Evolutionary conservation across 306 rosid species (phyloP).

Genomic region (Dalbergia cochinchinensis): DNA sequence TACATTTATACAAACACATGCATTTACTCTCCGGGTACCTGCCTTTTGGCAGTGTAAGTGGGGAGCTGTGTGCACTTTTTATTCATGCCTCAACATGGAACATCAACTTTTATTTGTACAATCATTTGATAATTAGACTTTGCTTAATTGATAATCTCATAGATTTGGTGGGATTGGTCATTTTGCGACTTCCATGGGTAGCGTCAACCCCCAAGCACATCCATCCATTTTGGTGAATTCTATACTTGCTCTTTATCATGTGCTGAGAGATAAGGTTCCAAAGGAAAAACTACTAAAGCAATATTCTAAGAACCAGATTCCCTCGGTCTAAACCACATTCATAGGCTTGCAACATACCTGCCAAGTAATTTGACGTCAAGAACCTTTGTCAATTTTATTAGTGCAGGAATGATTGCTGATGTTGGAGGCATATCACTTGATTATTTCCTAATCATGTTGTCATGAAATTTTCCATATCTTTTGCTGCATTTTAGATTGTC

Average conservation of each 20-base stretch:
- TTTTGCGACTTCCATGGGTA: background rate
- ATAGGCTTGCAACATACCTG: constrained; percentile 7
- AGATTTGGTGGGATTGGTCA: background rate
- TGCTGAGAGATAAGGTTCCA: background rate
- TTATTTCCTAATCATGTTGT: background rate
- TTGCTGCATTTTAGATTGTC: background rate
- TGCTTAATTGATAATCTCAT: background rate
- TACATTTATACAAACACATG: background rate
- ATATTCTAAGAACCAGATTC: constrained; percentile 1
- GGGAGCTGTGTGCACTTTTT: background rate
- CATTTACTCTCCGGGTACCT: background rate
- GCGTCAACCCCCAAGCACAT: background rate
- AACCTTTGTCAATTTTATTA: background rate
- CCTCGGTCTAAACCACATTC: background rate
- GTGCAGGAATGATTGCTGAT: constrained; percentile 3
- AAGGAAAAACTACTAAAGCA: background rate
- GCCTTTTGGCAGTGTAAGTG: background rate
- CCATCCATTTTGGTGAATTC: background rate
- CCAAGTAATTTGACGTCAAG: background rate
- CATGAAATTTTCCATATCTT: background rate
- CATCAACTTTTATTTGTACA: background rate
- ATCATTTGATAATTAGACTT: constrained; percentile 8
- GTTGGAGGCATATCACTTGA: constrained; percentile 4
- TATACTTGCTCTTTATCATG: background rate
- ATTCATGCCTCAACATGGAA: background rate